Conservation (phyloP, 2,329 filamentous ascomycete species). For the Nemania sp. region DNA sequence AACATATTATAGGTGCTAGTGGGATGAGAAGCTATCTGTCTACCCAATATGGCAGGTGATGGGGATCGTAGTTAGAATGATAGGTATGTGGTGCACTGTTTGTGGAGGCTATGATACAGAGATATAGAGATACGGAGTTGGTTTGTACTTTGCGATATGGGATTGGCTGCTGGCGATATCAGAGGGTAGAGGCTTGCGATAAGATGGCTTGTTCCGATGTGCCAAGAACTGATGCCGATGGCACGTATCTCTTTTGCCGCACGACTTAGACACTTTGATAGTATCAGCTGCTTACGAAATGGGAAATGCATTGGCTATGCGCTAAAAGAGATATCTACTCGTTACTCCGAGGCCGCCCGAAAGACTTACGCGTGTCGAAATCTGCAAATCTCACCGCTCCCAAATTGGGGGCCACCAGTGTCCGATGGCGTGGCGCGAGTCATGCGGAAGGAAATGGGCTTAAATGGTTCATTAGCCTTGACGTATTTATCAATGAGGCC, state of each 20-base stretch:
- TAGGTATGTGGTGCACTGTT: neutral
- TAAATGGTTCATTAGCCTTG: too few species aligned
- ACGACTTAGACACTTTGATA: neutral
- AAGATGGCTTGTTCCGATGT: neutral
- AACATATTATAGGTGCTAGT: neutral
- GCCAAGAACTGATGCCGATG: neutral
- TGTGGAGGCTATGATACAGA: constrained; percentile 11
- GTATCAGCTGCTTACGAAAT: neutral
- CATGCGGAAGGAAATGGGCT: neutral
- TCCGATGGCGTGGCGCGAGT: neutral
- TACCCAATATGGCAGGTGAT: constrained; percentile 8
- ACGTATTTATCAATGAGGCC: too few species aligned
- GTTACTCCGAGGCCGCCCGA: neutral
- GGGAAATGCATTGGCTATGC: neutral
- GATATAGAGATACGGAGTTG: neutral
- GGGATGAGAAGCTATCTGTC: neutral
- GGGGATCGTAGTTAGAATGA: neutral
- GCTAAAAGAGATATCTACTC: neutral
- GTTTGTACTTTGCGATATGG: neutral
- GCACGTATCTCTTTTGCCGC: neutral
- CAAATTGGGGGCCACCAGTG: neutral
- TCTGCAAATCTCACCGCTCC: neutral
- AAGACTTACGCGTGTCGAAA: neutral
- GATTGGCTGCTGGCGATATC: constrained; percentile 3
- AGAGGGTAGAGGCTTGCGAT: neutral